These are phyloP conservation scores for Monosporascus cannonballus DNA, from an alignment of 2,329 filamentous ascomycete genomes.

Conservation along the genomic window DNA sequence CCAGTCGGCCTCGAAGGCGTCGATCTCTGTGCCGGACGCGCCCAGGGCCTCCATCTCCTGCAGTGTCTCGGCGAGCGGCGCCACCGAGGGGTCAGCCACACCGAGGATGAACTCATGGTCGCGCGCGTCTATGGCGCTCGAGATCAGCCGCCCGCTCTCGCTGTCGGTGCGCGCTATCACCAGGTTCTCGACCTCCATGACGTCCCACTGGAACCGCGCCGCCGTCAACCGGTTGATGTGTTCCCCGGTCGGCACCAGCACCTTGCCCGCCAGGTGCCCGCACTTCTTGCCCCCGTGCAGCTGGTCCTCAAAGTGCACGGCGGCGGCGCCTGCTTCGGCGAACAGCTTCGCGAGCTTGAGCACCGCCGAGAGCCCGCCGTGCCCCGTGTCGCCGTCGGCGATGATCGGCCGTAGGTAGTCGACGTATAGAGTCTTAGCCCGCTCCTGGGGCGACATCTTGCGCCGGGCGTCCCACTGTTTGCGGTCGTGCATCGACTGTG, in stretches of 20 bases:
- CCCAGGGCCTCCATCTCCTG: constrained; percentile 84
- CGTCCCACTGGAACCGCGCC: constrained; percentile 93
- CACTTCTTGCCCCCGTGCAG: constrained; percentile 98
- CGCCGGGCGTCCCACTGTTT: constrained; percentile 87
- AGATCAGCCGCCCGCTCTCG: constrained; percentile 85
- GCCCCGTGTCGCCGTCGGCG: constrained; percentile 92
- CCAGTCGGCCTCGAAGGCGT: constrained; percentile 81
- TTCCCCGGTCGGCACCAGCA: constrained; percentile 86
- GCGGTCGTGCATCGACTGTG: constrained; percentile 92
- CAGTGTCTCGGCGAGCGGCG: constrained; percentile 80
- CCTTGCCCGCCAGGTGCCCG: constrained; percentile 92
- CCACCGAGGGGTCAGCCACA: constrained; percentile 64
- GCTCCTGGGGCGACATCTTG: constrained; percentile 68
- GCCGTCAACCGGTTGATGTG: constrained; percentile 94
- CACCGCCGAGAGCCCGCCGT: constrained; percentile 87
- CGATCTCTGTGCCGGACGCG: constrained; percentile 72
- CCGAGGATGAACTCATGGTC: constrained; percentile 97
- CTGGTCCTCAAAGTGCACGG: constrained; percentile 97
- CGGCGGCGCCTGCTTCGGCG: constrained; percentile 92
- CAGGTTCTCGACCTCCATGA: constrained; percentile 94
- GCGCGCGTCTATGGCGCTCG: constrained; percentile 83
- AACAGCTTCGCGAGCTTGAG: constrained; percentile 96
- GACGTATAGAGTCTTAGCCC: constrained; percentile 70
- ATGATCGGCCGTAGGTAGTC: constrained; percentile 95
- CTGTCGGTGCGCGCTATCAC: constrained; percentile 94